Conservation (phyloP, 1,284 basidiomycete species). For the Trichosporon sp. region DNA sequence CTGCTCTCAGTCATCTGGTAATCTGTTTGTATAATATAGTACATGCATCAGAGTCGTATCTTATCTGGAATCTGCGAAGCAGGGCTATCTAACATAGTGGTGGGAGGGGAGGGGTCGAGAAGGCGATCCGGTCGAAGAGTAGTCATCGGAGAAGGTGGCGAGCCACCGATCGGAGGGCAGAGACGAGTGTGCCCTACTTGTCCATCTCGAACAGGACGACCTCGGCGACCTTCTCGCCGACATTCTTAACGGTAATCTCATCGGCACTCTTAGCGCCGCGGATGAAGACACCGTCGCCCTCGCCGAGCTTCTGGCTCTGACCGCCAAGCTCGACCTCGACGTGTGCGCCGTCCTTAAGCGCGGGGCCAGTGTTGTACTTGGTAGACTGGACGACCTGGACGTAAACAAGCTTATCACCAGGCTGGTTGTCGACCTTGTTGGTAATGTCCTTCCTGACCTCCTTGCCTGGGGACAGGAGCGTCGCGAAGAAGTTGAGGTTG, state of each 20-base stretch:
- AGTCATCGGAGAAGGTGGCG: too few species aligned
- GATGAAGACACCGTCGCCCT: constrained; percentile 71
- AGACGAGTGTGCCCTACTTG: too few species aligned
- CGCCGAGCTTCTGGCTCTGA: constrained; percentile 51
- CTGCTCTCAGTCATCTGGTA: too few species aligned
- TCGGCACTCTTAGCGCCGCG: constrained; percentile 52
- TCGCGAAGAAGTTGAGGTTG: constrained; percentile 53
- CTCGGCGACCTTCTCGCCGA: constrained; percentile 59
- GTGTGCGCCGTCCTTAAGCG: constrained; percentile 25
- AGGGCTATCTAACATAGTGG: too few species aligned
- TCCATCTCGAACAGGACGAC: constrained; percentile 67
- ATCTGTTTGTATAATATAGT: neutral
- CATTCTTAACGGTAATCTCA: constrained; percentile 54
- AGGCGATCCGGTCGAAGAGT: too few species aligned
- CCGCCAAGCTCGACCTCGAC: constrained; percentile 39
- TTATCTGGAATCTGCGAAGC: neutral
- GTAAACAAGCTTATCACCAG: constrained; percentile 43
- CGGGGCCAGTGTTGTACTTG: constrained; percentile 60
- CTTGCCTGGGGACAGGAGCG: constrained; percentile 57
- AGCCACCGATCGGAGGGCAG: too few species aligned
- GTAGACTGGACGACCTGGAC: constrained; percentile 59
- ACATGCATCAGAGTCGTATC: neutral
- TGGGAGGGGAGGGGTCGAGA: neutral
- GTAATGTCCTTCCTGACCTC: constrained; percentile 58
- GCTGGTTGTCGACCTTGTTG: constrained; percentile 15